Conservation (phyloP, 306 rosid genomes). For the Pyrus bretschneideri region DNA sequence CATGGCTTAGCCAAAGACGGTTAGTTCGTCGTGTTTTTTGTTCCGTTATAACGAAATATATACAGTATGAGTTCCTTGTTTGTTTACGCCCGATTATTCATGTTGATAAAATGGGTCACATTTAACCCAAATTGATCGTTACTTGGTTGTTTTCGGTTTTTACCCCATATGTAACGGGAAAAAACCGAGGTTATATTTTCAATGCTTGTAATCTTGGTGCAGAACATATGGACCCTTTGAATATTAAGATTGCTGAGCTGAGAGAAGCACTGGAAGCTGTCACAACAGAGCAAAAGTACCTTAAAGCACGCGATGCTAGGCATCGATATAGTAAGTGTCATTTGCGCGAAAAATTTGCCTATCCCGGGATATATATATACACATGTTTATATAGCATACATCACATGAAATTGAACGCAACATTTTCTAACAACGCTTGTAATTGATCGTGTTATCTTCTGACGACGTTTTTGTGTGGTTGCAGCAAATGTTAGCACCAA, state of each 20-base stretch:
- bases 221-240: constrained; percentile 12
- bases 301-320: neutral
- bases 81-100: too few species aligned
- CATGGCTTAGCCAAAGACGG: constrained; percentile 11
- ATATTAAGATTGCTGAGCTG: constrained; percentile 9
- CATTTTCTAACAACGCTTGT: neutral
- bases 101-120: too few species aligned
- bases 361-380: too few species aligned
- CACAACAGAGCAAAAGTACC: constrained; percentile 7
- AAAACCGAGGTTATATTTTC: neutral
- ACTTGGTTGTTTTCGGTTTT: too few species aligned
- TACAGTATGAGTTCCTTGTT: neutral
- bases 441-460: neutral
- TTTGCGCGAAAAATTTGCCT: too few species aligned
- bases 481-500: constrained; percentile 14
- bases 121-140: too few species aligned
- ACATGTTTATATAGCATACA: too few species aligned
- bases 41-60: neutral
- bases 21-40: too few species aligned
- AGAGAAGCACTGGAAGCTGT: constrained; percentile 11
- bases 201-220: neutral
- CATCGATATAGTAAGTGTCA: constrained; percentile 8
- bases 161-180: neutral
- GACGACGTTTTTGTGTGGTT: neutral
- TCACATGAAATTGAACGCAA: neutral